Base-by-base conservation (phyloP, 768 basidiomycete genomes). In the Podaxis sp. region DNA sequence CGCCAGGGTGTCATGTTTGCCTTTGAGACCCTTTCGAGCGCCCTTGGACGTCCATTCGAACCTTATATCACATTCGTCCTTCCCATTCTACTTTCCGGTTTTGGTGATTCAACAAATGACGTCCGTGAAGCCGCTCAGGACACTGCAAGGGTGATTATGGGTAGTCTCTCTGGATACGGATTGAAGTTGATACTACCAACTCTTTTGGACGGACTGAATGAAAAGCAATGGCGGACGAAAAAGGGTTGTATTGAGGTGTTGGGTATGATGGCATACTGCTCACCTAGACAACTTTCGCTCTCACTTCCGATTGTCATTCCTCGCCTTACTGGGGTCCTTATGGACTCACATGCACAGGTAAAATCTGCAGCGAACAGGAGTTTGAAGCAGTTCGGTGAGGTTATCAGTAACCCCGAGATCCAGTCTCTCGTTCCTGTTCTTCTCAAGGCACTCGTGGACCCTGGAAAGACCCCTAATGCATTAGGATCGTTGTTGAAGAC, bases 221-320 rank as follows among this genome's bases (percentile, higher is more conserved):
- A 99, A 74, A 98, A 96, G 72, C 96, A 99, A 70, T 99, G 97
- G 97, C 84, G 97, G 13, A 93, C 95, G 0, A 99, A 99, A 79
- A 93, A 93, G 74, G 97, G 96, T 1, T 96, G 96, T 6, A 98
- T 99, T 64, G 97, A 99, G 72, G 77, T 99, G 5, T 78, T 99
- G 63, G 97, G 97, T 24, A 92, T 95, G 84, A 99, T 99, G 96
- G 97, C 97, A 0, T 99, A 96, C 75, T 96, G 96, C 72, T 95
- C 97, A 8, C 97, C 96, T 1, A 86, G 88, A 42, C 97, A 99
- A 74, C 84, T 99, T 15, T 97, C 97, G 0, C 80, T 95, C 19
- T 99, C 96, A 0, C 82, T 99, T 2, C 96, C 96, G 5, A 93
- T 98, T 56, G 94, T 99, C 73, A 96, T 99, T 59, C 97, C 97